These are phyloP conservation scores for Nectriaceae sp. DNA, from an alignment of 2,329 filamentous ascomycete species.

Conservation along the genomic window DNA sequence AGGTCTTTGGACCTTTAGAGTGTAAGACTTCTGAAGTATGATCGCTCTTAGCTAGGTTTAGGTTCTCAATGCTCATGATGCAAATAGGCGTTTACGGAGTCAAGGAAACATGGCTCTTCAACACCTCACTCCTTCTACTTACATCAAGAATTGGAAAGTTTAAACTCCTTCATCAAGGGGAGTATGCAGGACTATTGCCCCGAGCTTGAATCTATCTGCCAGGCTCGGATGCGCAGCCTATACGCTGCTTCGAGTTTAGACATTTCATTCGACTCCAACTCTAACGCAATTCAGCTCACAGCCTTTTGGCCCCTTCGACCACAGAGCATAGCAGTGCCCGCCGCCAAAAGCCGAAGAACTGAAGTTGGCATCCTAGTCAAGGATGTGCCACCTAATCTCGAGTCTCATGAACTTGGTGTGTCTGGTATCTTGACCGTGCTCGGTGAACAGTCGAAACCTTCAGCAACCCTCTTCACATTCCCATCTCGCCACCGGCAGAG, in stretches of 20 bases:
- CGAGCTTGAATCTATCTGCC: slow-evolving; percentile 49
- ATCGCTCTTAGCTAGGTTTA: neutral
- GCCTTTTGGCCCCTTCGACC: slow-evolving; percentile 60
- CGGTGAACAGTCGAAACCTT: slow-evolving; percentile 71
- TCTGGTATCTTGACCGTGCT: slow-evolving; percentile 78
- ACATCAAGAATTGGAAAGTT: slow-evolving; percentile 62
- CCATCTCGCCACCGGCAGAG: slow-evolving; percentile 73
- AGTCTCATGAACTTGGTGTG: slow-evolving; percentile 74
- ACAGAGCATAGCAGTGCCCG: slow-evolving; percentile 43
- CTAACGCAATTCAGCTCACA: slow-evolving; percentile 65
- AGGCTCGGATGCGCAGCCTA: slow-evolving; percentile 44
- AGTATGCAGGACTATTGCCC: slow-evolving; percentile 55
- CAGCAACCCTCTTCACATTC: slow-evolving; percentile 80
- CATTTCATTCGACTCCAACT: slow-evolving; percentile 72
- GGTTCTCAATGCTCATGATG: slow-evolving; percentile 9
- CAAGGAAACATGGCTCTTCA: slow-evolving; percentile 38
- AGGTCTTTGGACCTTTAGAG: slow-evolving; percentile 57
- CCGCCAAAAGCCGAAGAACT: slow-evolving; percentile 54
- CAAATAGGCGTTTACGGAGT: slow-evolving; percentile 62
- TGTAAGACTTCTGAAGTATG: slow-evolving; percentile 46
- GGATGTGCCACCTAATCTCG: slow-evolving; percentile 59
- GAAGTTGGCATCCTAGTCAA: slow-evolving; percentile 80
- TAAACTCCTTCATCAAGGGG: slow-evolving; percentile 57
- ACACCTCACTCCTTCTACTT: slow-evolving; percentile 64
- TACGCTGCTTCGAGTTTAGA: slow-evolving; percentile 67